These are phyloP conservation scores for Blastobotrys indianensis DNA, from an alignment of 1,139 yeast species.

Conservation along the genomic window DNA sequence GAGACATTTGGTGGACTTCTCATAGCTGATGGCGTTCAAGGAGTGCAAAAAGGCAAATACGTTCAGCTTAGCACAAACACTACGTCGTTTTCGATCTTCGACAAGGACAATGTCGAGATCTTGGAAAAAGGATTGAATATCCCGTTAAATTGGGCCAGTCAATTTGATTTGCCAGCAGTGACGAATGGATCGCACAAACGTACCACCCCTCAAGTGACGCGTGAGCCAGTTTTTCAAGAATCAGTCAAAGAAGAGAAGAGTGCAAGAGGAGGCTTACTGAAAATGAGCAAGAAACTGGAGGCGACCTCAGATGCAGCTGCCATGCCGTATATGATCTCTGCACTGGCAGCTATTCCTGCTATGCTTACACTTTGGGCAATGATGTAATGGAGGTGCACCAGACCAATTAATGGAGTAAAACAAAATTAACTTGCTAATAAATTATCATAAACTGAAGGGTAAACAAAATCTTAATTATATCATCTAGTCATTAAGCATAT, in stretches of 20 bases:
- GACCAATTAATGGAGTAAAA: not conserved
- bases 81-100: constrained; percentile 43
- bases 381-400: not conserved
- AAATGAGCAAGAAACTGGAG: too few relatives aligned
- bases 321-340: not conserved
- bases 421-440: not conserved
- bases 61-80: constrained; percentile 34
- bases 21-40: constrained; percentile 30
- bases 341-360: not conserved
- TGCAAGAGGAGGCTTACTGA: not conserved
- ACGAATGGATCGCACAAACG: not conserved
- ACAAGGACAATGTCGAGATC: constrained; percentile 46
- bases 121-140: constrained; percentile 38
- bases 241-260: not conserved
- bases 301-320: too few relatives aligned
- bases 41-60: constrained; percentile 38
- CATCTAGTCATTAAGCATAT: not conserved
- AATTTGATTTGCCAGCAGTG: not conserved
- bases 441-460: not conserved
- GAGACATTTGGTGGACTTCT: constrained; percentile 24
- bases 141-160: constrained; percentile 5
- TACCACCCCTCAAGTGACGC: not conserved
- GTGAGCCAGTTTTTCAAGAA: not conserved
- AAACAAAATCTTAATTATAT: too few relatives aligned
- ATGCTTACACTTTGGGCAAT: constrained; percentile 1